A percentile compares a stretch with the other conserved stretches of the same genome.
Evolutionary conservation across 2,329 filamentous ascomycete species (phyloP).

Genomic region (Lasiodiplodia theobromae): DNA sequence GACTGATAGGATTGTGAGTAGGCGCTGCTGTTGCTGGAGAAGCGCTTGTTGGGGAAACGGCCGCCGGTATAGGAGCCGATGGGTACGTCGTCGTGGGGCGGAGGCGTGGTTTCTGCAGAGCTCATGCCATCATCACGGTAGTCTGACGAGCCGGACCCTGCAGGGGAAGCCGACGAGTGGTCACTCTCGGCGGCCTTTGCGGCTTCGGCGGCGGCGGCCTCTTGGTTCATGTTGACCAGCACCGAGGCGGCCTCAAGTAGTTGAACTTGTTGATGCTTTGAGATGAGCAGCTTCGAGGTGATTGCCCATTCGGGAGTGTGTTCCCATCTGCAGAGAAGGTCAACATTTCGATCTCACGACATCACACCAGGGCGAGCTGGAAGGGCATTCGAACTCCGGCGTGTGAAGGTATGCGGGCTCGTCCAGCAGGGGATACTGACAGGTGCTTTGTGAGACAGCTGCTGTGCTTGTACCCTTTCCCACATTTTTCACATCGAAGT

Average conservation of each 20-base stretch:
- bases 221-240: conserved; percentile 83
- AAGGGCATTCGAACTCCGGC: conserved; percentile 48
- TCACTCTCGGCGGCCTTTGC: conserved; percentile 77
- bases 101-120: conserved; percentile 91
- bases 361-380: conserved; percentile 13
- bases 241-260: conserved; percentile 97
- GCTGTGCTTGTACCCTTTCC: conserved; percentile 99
- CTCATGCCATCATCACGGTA: conserved; percentile 74
- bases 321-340: conserved; percentile 80
- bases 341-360: conserved; percentile 23
- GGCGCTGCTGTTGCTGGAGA: conserved; percentile 57
- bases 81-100: conserved; percentile 71
- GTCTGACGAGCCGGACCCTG: conserved; percentile 81
- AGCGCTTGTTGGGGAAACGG: conserved; percentile 51
- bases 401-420: conserved; percentile 51
- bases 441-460: conserved; percentile 99
- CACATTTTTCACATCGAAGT: conserved; percentile 95
- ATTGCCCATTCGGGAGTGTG: conserved; percentile 98
- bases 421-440: conserved; percentile 76
- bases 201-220: conserved; percentile 64
- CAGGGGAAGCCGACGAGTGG: conserved; percentile 80
- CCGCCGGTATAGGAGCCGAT: conserved; percentile 53
- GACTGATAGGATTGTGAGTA: conserved; percentile 84
- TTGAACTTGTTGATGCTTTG: conserved; percentile 99
- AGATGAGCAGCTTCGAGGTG: conserved; percentile 97